phyloP scores from a whole-genome alignment of 345 rosid genomes.

The Mallotus nudiflorus region DNA sequence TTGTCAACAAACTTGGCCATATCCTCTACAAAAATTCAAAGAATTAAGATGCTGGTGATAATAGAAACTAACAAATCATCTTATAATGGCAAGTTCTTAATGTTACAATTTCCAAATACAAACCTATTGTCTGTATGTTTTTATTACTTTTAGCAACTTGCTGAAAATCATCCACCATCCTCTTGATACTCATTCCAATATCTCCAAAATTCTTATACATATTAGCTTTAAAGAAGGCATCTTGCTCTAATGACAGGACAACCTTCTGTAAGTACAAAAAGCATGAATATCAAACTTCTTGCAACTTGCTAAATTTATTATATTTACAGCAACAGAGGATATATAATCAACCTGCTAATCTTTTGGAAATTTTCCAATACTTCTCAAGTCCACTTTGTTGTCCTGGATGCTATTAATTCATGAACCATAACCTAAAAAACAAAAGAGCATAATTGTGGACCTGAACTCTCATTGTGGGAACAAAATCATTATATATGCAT shows the following conservation, averaged over 20 bases:
- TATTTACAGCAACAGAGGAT: background rate
- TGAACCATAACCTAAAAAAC: conserved; percentile 88
- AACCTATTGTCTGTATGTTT: conserved; percentile 94
- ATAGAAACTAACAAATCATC: conserved; percentile 5
- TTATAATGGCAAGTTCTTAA: conserved; percentile 3
- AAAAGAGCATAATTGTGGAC: conserved; percentile 21
- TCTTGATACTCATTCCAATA: conserved; percentile 94
- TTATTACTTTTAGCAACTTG: conserved; percentile 96
- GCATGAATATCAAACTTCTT: too few relatives aligned
- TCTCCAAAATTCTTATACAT: conserved; percentile 98
- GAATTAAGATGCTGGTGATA: too few relatives aligned
- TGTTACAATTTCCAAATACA: conserved; percentile 26
- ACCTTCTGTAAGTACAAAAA: too few relatives aligned
- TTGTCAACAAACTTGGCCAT: too few relatives aligned
- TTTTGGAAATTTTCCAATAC: conserved; percentile 59
- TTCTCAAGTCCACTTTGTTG: conserved; percentile 88
- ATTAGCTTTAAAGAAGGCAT: conserved; percentile 81
- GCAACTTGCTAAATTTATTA: conserved; percentile 1
- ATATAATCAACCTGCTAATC: conserved; percentile 74
- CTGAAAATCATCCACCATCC: conserved; percentile 97
- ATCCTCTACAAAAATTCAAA: too few relatives aligned
- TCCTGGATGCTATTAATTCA: conserved; percentile 84
- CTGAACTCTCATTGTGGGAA: conserved; percentile 16
- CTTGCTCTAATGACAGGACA: conserved; percentile 93
- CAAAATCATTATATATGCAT: conserved; percentile 31